These are phyloP conservation scores for Bacidia gigantensis DNA, from an alignment of 495 filamentous ascomycete genomes.

Conservation along the genomic window DNA sequence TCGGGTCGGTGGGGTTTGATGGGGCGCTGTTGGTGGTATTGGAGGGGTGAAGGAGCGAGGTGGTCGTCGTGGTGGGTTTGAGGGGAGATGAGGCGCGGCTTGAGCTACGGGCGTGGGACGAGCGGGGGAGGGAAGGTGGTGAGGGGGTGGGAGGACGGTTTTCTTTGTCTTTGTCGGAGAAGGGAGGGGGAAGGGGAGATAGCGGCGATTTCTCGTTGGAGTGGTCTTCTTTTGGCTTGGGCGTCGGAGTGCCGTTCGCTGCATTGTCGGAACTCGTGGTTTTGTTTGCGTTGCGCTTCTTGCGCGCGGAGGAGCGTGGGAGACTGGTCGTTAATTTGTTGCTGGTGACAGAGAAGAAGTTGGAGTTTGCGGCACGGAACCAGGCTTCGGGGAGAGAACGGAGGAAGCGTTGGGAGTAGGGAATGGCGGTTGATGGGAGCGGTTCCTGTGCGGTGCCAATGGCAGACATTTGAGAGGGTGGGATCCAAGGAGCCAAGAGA, in stretches of 20 bases:
- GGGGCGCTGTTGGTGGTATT: slow-evolving; percentile 39
- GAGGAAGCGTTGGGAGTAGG: slow-evolving; percentile 82
- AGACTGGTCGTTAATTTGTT: slow-evolving; percentile 75
- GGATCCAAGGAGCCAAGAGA: slow-evolving; percentile 94
- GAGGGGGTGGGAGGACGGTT: slow-evolving; percentile 2
- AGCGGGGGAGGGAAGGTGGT: neutral
- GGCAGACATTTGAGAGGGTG: slow-evolving; percentile 85
- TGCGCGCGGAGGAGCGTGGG: slow-evolving; percentile 56
- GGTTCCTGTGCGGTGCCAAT: slow-evolving; percentile 62
- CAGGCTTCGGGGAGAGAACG: slow-evolving; percentile 83
- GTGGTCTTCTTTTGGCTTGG: slow-evolving; percentile 4
- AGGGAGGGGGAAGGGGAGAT: neutral
- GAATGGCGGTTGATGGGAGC: slow-evolving; percentile 69
- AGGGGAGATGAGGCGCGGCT: neutral
- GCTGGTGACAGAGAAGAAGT: slow-evolving; percentile 84
- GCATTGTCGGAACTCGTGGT: slow-evolving; percentile 24
- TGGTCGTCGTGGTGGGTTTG: neutral
- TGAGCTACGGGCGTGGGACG: neutral
- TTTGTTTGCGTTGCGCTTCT: slow-evolving; percentile 40
- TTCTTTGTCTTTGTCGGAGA: neutral
- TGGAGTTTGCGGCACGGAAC: slow-evolving; percentile 85
- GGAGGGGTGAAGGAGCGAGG: neutral
- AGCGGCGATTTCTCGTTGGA: neutral
- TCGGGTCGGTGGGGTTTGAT: neutral
- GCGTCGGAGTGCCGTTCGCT: neutral